phyloP scores from a whole-genome alignment of 2,329 filamentous ascomycete genomes.

The Clarireedia monteithiana region DNA sequence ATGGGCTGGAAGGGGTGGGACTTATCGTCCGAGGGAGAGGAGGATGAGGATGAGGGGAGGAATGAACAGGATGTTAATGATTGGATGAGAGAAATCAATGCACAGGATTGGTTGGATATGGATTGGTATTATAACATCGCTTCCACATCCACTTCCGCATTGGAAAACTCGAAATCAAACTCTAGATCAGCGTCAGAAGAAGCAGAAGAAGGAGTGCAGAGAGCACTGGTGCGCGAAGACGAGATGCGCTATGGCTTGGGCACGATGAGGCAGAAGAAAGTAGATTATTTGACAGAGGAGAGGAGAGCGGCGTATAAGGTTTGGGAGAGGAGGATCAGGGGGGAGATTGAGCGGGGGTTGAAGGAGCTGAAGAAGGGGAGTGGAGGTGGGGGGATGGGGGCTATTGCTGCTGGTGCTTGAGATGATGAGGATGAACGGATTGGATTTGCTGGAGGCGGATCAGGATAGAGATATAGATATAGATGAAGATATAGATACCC shows the following conservation, averaged over 20 bases:
- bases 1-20: conserved; percentile 45
- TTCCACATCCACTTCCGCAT: no score
- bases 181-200: conserved; percentile 22
- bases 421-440: background rate
- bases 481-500: background rate
- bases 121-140: conserved; percentile 54
- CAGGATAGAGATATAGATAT: background rate
- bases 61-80: conserved; percentile 49
- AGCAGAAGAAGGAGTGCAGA: conserved; percentile 26
- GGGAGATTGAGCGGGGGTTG: conserved; percentile 41
- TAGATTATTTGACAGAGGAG: conserved; percentile 62
- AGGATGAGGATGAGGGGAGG: conserved; percentile 41
- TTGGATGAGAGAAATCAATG: conserved; percentile 50
- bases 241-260: conserved; percentile 17
- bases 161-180: no score
- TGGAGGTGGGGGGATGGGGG: conserved; percentile 1
- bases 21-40: conserved; percentile 33
- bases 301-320: conserved; percentile 50
- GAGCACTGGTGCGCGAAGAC: conserved; percentile 8
- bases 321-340: conserved; percentile 58
- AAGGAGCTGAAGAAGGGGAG: conserved; percentile 9
- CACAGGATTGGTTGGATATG: conserved; percentile 39
- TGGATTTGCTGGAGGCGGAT: background rate
- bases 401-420: background rate
- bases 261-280: conserved; percentile 69